A percentile compares a stretch with the other conserved stretches of the same genome.
phyloP scores from a whole-genome alignment of 139 green algal genomes.

The Chlamydomonas sp. region DNA sequence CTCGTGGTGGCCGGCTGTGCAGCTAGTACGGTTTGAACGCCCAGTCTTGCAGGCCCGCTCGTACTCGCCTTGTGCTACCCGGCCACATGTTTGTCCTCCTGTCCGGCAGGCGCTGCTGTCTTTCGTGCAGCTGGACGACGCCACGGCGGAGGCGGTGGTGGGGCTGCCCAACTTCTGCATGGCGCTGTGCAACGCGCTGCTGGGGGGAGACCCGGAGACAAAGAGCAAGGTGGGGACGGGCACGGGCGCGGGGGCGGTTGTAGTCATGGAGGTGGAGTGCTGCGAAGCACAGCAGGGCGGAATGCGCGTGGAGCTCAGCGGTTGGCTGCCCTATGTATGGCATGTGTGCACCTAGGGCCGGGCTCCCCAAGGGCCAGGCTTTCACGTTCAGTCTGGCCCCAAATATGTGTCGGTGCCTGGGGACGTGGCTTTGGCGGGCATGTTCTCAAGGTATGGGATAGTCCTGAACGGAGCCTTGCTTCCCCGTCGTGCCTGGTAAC shows the following conservation, averaged over 20 bases:
- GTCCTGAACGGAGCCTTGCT: no score
- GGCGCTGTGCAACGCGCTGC: constrained; percentile 18
- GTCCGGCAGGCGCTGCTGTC: background rate
- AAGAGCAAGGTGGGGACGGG: background rate
- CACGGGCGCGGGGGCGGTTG: background rate
- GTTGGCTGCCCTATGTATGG: no score
- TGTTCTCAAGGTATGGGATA: no score
- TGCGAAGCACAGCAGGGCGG: background rate
- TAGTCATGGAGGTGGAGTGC: background rate
- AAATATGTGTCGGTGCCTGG: no score
- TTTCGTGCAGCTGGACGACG: constrained; percentile 1
- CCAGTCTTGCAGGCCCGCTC: background rate
- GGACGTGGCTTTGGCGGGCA: no score
- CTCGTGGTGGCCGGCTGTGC: no score
- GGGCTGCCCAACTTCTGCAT: constrained; percentile 29
- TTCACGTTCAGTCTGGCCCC: no score
- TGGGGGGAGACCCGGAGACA: constrained; percentile 27
- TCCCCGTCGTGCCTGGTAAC: background rate
- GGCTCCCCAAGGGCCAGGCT: no score
- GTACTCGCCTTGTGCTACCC: background rate
- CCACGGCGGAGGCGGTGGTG: background rate
- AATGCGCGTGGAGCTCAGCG: no score
- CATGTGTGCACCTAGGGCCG: no score
- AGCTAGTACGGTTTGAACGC: background rate
- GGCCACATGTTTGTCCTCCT: background rate